Conservation (phyloP, 768 basidiomycete genomes). For the Lactifluus subvellereus region DNA sequence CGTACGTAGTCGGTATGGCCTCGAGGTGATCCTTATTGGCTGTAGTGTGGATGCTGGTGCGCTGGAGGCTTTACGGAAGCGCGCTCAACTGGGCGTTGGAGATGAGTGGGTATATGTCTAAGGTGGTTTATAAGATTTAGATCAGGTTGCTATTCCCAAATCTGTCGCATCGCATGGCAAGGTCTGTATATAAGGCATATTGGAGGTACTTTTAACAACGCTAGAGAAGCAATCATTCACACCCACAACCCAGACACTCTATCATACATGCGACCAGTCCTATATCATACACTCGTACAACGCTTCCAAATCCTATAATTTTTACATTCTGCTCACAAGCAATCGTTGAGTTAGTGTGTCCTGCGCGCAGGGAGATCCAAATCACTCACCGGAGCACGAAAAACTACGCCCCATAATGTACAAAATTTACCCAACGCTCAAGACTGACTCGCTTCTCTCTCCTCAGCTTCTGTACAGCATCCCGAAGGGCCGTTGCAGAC, state of each 20-base stretch:
- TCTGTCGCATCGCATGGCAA: too few relatives aligned
- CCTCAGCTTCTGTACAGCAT: constrained; percentile 2
- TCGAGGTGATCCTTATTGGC: constrained; percentile 10
- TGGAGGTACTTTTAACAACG: background rate
- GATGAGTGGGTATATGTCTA: constrained; percentile 18
- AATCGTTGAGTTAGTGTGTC: background rate
- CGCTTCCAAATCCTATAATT: background rate
- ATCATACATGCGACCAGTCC: background rate
- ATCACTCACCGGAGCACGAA: background rate
- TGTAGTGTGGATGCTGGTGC: constrained; percentile 6
- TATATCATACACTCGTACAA: background rate
- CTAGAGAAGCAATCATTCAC: background rate
- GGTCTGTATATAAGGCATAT: too few relatives aligned
- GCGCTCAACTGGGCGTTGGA: constrained; percentile 5
- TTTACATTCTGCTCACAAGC: background rate
- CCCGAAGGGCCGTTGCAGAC: background rate
- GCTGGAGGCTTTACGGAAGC: constrained; percentile 5
- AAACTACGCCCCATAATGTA: background rate
- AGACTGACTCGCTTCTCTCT: background rate
- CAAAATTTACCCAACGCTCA: background rate
- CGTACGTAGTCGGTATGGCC: constrained; percentile 1
- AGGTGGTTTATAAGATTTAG: background rate
- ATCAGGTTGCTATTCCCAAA: too few relatives aligned
- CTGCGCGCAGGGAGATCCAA: background rate
- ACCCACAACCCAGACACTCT: background rate